A percentile compares a stretch with the other conserved stretches of the same genome.
These are phyloP conservation scores for Solanum bukasovii DNA, from an alignment of 257 asterid species.

Conservation along the genomic window DNA sequence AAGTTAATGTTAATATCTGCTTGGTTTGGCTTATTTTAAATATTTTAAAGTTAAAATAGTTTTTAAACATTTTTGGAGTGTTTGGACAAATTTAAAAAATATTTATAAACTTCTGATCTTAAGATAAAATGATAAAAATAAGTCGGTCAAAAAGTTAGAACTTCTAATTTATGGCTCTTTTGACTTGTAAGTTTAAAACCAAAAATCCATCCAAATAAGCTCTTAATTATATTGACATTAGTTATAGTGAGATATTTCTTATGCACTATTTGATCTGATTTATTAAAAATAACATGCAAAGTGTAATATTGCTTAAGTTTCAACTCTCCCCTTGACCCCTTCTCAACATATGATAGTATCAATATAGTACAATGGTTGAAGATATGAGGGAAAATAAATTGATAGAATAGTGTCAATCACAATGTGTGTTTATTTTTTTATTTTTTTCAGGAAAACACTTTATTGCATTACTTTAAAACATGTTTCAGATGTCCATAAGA, in stretches of 20 bases:
- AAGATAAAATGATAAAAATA: background rate
- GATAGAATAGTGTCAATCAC: background rate
- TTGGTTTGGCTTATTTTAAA: background rate
- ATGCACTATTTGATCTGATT: no score
- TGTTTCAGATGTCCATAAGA: no score
- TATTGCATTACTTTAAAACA: no score
- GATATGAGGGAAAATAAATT: background rate
- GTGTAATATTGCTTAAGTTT: background rate
- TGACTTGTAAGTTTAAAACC: background rate
- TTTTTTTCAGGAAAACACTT: no score
- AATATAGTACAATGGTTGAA: background rate
- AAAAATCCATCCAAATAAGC: background rate
- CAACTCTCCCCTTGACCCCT: background rate
- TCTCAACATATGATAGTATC: background rate
- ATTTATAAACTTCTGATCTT: background rate
- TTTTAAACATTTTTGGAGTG: background rate
- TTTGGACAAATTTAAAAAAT: no score
- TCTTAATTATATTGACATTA: background rate
- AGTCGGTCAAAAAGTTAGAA: background rate
- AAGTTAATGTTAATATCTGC: background rate
- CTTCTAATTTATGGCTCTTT: no score
- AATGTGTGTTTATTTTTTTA: background rate
- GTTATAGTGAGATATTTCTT: background rate
- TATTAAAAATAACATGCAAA: background rate
- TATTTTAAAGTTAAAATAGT: no score